These are phyloP conservation scores for Linnemannia elongata DNA, from an alignment of 192 early-diverging fungal genomes.

Conservation along the genomic window DNA sequence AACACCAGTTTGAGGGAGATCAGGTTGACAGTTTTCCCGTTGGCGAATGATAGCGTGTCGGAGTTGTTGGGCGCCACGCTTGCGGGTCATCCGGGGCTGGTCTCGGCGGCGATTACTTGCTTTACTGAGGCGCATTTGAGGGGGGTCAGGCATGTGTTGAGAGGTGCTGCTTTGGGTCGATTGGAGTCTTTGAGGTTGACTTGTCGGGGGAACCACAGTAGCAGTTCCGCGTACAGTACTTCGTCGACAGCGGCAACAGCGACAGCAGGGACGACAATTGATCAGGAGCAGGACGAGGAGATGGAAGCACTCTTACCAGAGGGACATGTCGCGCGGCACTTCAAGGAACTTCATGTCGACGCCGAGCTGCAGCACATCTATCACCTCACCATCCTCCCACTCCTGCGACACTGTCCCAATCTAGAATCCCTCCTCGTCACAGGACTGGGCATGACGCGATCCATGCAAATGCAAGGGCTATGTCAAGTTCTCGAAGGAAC, in stretches of 20 bases:
- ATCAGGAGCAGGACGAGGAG: background rate
- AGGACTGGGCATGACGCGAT: background rate
- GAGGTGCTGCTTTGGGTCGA: background rate
- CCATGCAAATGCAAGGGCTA: background rate
- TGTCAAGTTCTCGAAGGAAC: background rate
- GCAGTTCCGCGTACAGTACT: background rate
- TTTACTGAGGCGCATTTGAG: background rate
- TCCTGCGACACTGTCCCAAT: constrained; percentile 17
- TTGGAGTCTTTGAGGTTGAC: background rate
- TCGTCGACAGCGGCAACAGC: background rate
- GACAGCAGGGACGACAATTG: background rate
- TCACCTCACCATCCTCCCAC: constrained; percentile 4
- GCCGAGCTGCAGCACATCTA: background rate
- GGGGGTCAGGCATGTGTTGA: background rate
- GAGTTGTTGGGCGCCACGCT: constrained; percentile 9
- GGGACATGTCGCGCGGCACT: background rate
- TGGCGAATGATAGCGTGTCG: background rate
- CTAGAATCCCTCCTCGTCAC: constrained; percentile 22
- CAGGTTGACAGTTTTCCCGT: constrained; percentile 26
- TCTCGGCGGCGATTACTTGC: background rate
- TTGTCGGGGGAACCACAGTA: background rate
- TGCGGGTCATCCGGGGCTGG: constrained; percentile 12
- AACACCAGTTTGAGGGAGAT: constrained; percentile 27
- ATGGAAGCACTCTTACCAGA: background rate
- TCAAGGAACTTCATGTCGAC: constrained; percentile 22